phyloP scores from a whole-genome alignment of 2,329 filamentous ascomycete species.

The Acarospora socialis region DNA sequence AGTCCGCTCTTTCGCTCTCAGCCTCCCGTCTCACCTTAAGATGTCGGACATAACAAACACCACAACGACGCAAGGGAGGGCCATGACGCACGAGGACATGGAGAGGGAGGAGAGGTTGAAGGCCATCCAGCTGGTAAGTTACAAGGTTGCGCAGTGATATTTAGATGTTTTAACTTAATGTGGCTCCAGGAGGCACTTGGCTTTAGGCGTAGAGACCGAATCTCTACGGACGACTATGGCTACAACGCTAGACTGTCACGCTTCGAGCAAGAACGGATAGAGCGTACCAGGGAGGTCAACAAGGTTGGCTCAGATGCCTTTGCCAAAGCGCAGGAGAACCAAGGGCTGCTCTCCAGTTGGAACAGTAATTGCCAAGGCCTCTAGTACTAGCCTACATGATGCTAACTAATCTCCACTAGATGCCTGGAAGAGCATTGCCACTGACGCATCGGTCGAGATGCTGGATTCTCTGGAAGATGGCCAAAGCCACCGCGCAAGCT shows the following conservation, averaged over 20 bases:
- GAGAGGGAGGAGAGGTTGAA: conserved; percentile 5
- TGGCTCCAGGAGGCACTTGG: conserved; percentile 5
- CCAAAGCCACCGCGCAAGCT: too few relatives aligned
- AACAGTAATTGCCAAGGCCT: conserved; percentile 7
- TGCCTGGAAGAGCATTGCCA: too few relatives aligned
- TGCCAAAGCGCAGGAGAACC: neutral
- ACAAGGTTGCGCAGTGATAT: neutral
- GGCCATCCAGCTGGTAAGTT: neutral
- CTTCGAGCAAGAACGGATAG: neutral
- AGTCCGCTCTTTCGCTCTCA: too few relatives aligned
- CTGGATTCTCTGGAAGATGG: too few relatives aligned
- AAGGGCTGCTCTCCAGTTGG: conserved; percentile 4
- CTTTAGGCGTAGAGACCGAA: neutral
- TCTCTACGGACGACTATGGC: conserved; percentile 7
- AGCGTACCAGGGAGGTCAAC: conserved; percentile 4
- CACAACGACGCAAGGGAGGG: too few relatives aligned
- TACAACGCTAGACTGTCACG: conserved; percentile 4
- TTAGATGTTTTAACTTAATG: neutral
- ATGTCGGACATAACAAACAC: too few relatives aligned
- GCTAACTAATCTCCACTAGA: too few relatives aligned
- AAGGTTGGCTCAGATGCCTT: conserved; percentile 4
- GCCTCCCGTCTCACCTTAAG: too few relatives aligned
- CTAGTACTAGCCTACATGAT: too few relatives aligned
- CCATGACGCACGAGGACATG: conserved; percentile 6
- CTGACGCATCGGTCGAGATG: too few relatives aligned